A percentile compares a stretch with the other conserved stretches of the same genome.
These are phyloP conservation scores for Xylaria curta DNA, from an alignment of 495 filamentous ascomycete genomes.

Conservation along the genomic window DNA sequence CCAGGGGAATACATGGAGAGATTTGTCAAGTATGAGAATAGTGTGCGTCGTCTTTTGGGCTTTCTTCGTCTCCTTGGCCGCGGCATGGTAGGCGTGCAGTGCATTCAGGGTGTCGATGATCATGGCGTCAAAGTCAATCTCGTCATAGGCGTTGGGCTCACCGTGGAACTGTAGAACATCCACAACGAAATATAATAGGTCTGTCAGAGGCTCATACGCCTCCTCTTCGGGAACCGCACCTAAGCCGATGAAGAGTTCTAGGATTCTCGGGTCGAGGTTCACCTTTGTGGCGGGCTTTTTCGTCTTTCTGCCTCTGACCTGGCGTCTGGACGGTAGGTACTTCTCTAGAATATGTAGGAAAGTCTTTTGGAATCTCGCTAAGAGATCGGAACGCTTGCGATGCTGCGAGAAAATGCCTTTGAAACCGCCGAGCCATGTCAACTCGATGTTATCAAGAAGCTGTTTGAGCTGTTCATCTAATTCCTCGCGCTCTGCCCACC, in stretches of 20 bases:
- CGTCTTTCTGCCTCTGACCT: slow-evolving; percentile 53
- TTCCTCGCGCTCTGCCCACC: slow-evolving; percentile 86
- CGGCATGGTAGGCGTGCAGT: slow-evolving; percentile 75
- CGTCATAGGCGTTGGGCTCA: slow-evolving; percentile 95
- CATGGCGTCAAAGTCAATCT: slow-evolving; percentile 94
- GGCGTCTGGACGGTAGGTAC: slow-evolving; percentile 84
- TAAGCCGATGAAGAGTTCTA: slow-evolving; percentile 88
- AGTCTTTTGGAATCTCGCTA: slow-evolving; percentile 74
- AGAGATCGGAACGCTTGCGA: slow-evolving; percentile 60
- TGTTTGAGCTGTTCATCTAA: slow-evolving; percentile 79
- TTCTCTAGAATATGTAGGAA: slow-evolving; percentile 87
- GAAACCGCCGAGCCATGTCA: slow-evolving; percentile 94
- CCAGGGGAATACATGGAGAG: slow-evolving; percentile 91
- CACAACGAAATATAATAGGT: slow-evolving; percentile 93
- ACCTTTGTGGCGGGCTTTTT: slow-evolving; percentile 56
- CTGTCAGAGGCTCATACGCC: slow-evolving; percentile 82
- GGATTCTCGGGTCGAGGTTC: slow-evolving; percentile 74
- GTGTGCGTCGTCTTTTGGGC: slow-evolving; percentile 67
- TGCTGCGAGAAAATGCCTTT: slow-evolving; percentile 85
- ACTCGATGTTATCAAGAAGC: slow-evolving; percentile 83
- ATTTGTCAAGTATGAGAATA: slow-evolving; percentile 90
- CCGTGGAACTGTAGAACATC: slow-evolving; percentile 97
- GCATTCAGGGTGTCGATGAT: slow-evolving; percentile 83
- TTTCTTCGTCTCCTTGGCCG: slow-evolving; percentile 43
- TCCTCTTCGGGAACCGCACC: slow-evolving; percentile 70